These are phyloP conservation scores for Trichoderma cornu-damae DNA, from an alignment of 2,329 filamentous ascomycete species.

Conservation along the genomic window DNA sequence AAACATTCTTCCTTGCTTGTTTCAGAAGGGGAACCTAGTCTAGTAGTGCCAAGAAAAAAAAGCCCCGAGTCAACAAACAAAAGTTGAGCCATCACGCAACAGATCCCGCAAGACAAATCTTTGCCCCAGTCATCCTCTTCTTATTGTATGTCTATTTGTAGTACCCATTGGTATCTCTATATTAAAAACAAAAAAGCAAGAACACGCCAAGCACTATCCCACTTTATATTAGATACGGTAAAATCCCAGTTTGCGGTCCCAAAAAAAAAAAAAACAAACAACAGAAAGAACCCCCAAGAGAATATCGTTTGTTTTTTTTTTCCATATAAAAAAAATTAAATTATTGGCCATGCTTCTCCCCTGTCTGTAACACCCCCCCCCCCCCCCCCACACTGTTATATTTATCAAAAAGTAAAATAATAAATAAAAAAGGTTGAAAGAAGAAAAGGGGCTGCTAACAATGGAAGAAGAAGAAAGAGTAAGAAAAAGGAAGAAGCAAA, in stretches of 20 bases:
- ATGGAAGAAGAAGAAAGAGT: background rate
- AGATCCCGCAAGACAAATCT: background rate
- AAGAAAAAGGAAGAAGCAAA: background rate
- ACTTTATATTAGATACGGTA: background rate
- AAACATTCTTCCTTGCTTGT: too few relatives aligned
- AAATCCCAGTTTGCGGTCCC: background rate
- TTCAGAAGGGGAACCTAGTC: too few relatives aligned
- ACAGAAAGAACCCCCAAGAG: background rate
- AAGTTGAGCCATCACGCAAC: background rate
- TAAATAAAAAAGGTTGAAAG: too few relatives aligned
- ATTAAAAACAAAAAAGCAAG: background rate
- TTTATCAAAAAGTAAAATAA: background rate
- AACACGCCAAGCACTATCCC: background rate
- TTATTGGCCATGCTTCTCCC: too few relatives aligned
- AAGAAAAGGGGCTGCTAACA: too few relatives aligned
- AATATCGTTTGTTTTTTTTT: background rate
- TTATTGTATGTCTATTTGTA: background rate
- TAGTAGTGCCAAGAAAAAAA: background rate
- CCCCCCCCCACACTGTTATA: background rate
- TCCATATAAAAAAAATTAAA: background rate
- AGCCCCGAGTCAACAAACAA: background rate
- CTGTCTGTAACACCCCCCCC: too few relatives aligned
- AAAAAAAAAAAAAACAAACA: background rate
- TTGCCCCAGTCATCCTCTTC: background rate
- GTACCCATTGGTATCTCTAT: background rate